phyloP scores from a whole-genome alignment of 371 early-diverging fungal genomes.

The Apophysomyces elegans region DNA sequence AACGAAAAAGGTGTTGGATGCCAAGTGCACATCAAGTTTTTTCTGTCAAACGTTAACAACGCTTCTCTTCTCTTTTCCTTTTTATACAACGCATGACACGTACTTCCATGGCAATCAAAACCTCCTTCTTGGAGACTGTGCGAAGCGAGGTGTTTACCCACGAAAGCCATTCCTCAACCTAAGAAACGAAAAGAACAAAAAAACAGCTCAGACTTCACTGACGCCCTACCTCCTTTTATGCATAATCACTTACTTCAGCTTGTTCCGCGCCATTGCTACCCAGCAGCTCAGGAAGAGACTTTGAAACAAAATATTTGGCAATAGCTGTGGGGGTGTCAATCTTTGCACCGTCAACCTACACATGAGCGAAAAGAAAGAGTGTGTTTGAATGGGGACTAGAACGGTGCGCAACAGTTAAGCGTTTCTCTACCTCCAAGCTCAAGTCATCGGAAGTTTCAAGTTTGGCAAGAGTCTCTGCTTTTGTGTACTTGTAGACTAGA shows the following conservation, averaged over 20 bases:
- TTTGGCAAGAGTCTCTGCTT: constrained; percentile 30
- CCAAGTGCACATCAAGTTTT: constrained; percentile 70
- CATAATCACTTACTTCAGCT: constrained; percentile 44
- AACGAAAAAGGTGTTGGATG: constrained; percentile 66
- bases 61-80: neutral
- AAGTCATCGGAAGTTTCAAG: constrained; percentile 33
- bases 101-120: constrained; percentile 46
- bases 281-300: constrained; percentile 53
- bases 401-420: neutral
- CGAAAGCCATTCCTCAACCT: constrained; percentile 57
- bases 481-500: constrained; percentile 39
- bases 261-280: constrained; percentile 59
- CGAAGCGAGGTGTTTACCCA: constrained; percentile 39
- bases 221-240: neutral
- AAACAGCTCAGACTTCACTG: constrained; percentile 13
- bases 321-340: constrained; percentile 58
- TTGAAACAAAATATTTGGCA: constrained; percentile 54
- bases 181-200: constrained; percentile 30
- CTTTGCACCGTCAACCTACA: constrained; percentile 47
- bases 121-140: constrained; percentile 43
- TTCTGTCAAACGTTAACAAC: constrained; percentile 21
- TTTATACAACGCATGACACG: neutral
- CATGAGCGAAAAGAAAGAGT: neutral
- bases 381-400: neutral
- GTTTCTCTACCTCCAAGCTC: constrained; percentile 33